A percentile compares a stretch with the other conserved stretches of the same genome.
These are phyloP conservation scores for Cordyceps fumosorosea DNA, from an alignment of 2,329 filamentous ascomycete genomes.

Conservation along the genomic window DNA sequence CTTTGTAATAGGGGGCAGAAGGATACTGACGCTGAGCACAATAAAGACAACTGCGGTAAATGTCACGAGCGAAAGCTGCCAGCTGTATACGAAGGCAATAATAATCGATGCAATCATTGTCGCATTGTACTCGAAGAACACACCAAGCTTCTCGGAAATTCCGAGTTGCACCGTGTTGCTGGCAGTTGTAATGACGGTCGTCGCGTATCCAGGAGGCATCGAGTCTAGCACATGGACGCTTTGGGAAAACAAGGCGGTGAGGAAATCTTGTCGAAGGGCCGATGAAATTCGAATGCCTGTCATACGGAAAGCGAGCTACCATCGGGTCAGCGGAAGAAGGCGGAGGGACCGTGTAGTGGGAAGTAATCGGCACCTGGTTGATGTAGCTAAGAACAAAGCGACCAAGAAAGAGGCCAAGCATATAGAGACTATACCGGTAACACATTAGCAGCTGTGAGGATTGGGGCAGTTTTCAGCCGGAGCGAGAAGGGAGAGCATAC, in stretches of 20 bases:
- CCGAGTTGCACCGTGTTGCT: constrained; percentile 59
- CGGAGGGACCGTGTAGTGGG: neutral
- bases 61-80: constrained; percentile 54
- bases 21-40: constrained; percentile 36
- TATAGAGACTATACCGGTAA: constrained; percentile 12
- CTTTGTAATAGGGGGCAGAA: constrained; percentile 51
- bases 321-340: constrained; percentile 14
- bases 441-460: neutral
- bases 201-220: constrained; percentile 54
- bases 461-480: neutral
- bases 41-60: constrained; percentile 52
- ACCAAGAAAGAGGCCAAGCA: neutral
- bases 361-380: constrained; percentile 35
- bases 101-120: constrained; percentile 47
- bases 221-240: constrained; percentile 63
- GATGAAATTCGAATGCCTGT: constrained; percentile 57
- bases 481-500: neutral
- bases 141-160: constrained; percentile 56
- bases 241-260: constrained; percentile 57
- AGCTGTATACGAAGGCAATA: constrained; percentile 51
- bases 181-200: constrained; percentile 56
- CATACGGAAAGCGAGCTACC: constrained; percentile 51
- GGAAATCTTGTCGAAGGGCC: constrained; percentile 56
- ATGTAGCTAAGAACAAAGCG: constrained; percentile 49
- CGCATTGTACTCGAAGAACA: constrained; percentile 48